Base-by-base conservation (phyloP, 2,329 filamentous ascomycete species). In the Furcasterigmium sp. region DNA sequence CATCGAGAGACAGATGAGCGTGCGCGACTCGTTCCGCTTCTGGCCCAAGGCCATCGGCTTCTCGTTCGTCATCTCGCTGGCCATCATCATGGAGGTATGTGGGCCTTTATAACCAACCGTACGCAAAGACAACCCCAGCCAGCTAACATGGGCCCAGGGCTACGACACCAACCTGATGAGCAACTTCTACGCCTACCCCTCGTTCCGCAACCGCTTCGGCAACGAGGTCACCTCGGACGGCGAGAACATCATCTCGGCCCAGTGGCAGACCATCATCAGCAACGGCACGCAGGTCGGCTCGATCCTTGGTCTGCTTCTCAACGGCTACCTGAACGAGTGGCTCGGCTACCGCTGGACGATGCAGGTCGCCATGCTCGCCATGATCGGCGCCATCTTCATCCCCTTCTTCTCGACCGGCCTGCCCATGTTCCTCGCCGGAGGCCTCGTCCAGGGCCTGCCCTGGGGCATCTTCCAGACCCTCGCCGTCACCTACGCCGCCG, bases 261-360 rank as follows among this genome's bases (percentile, higher is more conserved):
- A 65, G 2, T 79, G 76, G 76, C 73, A 78, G 52, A 64, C 71
- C 6, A 72, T 64, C 0, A 57, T 79, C 1, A 59, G 61, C 23
- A 71, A 72, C 29, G 72, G 63, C 2, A 59, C 67, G 0, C 32
- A 62, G 14, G 63, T 70, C 8, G 75, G 75, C 4, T 62, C 67
- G 13, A 71, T 79, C 17, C 43, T 77, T 3, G 75, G 75, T 1
- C 61, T 72, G 3, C 56, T 73, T 9, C 46, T 73, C 18, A 72
- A 70, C 44, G 75, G 75, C 4, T 62, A 62, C 41, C 51, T 75
- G 10, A 64, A 69, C 13, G 62, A 73, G 28, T 56, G 61, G 14
- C 65, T 58, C 25, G 71, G 71, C 1, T 69, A 71, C 40, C 60
- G 65, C 23, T 59, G 62, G 46, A 68, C 67, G 1, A 63, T 76